Evolutionary conservation across 768 basidiomycete genomes (phyloP), one percentile per base, ranked within the genome.

Genomic region (Termitomyces sp.): DNA sequence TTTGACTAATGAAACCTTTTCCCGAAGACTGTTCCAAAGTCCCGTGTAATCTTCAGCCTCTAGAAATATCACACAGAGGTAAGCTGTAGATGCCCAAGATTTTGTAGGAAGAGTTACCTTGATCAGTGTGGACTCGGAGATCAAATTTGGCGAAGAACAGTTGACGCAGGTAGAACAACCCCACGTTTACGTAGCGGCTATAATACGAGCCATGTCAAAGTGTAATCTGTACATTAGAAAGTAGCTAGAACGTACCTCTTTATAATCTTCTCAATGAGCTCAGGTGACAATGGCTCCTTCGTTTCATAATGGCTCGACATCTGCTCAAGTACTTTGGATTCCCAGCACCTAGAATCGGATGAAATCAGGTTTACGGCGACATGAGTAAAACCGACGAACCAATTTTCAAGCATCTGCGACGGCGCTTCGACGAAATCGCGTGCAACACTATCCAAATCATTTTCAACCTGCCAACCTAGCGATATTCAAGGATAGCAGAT

Each of bases 331-430:
- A 92, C 89, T 52, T 82, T 79, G 0, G 85, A 87, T 66, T 92
- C 90, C 88, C 89, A 93, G 64, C 90, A 92, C 84, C 84, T 82
- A 48, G 2, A 46, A 29, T n/a, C 13, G 5, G 16, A 42, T 8
- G 14, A n/a, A 44, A 14, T 12, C 10, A 22, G 22, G 14, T 36
- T 24, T 14, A 34, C 31, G 10, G 13, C 18, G 31, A 41, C 41
- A 59, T 32, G 36, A 16, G 22, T 13, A 12, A 16, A 32, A 43
- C 9, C 41, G 14, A 56, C 71, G 18, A 46, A 86, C 92, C 92
- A 94, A 65, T 94, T 92, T 72, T 95, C 93, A 59, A 94, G 75
- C 92, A 94, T 94, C 73, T 95, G 92, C 18, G 87, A 89, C 0
- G 92, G 93, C 3, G 92, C 92, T 71, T 94, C 92, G 10, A 92